Evolutionary conservation across 768 basidiomycete species (phyloP).

Genomic region (Suillus subluteus): DNA sequence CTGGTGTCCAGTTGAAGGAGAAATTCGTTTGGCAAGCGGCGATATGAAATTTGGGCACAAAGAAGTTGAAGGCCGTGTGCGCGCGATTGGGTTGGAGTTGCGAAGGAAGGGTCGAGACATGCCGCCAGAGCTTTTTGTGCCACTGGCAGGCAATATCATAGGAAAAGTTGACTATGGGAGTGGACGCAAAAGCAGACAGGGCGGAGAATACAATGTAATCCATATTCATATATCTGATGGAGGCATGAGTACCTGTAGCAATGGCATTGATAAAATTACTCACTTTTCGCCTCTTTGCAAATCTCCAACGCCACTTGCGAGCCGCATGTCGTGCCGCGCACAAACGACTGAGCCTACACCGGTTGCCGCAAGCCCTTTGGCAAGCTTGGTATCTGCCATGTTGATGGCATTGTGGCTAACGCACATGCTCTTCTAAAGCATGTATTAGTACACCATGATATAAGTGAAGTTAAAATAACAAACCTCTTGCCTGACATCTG

Average conservation of each 20-base stretch:
- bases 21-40: slow-evolving; percentile 28
- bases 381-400: too few relatives aligned
- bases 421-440: too few relatives aligned
- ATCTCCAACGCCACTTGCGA: slow-evolving; percentile 26
- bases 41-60: slow-evolving; percentile 35
- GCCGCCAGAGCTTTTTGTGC: slow-evolving; percentile 14
- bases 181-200: slow-evolving; percentile 5
- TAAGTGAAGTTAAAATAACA: too few relatives aligned
- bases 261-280: slow-evolving; percentile 1
- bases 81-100: slow-evolving; percentile 5
- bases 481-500: too few relatives aligned
- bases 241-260: slow-evolving; percentile 1
- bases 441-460: too few relatives aligned
- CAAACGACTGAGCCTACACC: slow-evolving; percentile 35
- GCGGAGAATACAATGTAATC: slow-evolving; percentile 36
- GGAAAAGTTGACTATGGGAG: slow-evolving; percentile 18
- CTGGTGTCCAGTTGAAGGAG: slow-evolving; percentile 30
- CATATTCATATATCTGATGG: slow-evolving; percentile 30
- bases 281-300: slow-evolving; percentile 28
- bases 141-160: slow-evolving; percentile 29
- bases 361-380: slow-evolving; percentile 27
- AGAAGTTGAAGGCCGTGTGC: slow-evolving; percentile 14
- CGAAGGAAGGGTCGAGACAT: neutral
- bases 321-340: slow-evolving; percentile 34
- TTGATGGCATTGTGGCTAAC: too few relatives aligned